Percentiles rank a stretch among this genome's conserved stretches.
Evolutionary conservation across 768 basidiomycete genomes (phyloP).

Genomic region (Tulasnella sp.): DNA sequence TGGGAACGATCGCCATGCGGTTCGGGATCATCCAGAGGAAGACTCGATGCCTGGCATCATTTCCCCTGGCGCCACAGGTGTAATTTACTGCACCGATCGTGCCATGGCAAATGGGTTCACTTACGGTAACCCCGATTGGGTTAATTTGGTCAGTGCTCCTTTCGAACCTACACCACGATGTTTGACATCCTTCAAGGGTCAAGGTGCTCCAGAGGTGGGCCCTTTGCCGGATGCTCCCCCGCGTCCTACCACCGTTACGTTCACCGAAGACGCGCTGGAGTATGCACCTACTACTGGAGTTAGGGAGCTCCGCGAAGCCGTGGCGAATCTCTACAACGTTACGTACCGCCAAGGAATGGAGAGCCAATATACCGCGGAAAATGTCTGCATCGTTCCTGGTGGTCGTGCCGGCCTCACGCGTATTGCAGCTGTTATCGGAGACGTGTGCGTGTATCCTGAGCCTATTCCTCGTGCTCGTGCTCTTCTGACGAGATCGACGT

Average conservation of each 20-base stretch:
- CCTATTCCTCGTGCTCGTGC: conserved; percentile 10
- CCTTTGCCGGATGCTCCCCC: conserved; percentile 61
- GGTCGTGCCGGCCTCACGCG: conserved; percentile 83
- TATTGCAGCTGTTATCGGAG: conserved; percentile 81
- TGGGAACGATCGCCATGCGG: not conserved
- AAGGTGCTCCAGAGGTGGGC: conserved; percentile 64
- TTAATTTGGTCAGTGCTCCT: conserved; percentile 38
- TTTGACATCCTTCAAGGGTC: conserved; percentile 36
- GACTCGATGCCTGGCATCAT: conserved; percentile 75
- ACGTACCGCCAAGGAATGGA: conserved; percentile 71
- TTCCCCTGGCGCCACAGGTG: conserved; percentile 27
- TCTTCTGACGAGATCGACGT: not conserved
- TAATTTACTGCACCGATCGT: conserved; percentile 78
- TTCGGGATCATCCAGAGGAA: conserved; percentile 38
- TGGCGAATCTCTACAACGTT: conserved; percentile 79
- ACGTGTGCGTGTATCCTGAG: conserved; percentile 50
- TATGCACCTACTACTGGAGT: conserved; percentile 92
- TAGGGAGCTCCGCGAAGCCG: conserved; percentile 70
- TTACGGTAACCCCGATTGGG: conserved; percentile 58
- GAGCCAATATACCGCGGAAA: conserved; percentile 83
- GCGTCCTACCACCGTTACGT: conserved; percentile 40
- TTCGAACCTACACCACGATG: too few species aligned
- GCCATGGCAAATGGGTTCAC: conserved; percentile 93
- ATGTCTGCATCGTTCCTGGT: conserved; percentile 85
- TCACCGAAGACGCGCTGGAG: conserved; percentile 58